Evolutionary conservation across 306 rosid genomes (phyloP).

Genomic region (Ziziphus jujuba): DNA sequence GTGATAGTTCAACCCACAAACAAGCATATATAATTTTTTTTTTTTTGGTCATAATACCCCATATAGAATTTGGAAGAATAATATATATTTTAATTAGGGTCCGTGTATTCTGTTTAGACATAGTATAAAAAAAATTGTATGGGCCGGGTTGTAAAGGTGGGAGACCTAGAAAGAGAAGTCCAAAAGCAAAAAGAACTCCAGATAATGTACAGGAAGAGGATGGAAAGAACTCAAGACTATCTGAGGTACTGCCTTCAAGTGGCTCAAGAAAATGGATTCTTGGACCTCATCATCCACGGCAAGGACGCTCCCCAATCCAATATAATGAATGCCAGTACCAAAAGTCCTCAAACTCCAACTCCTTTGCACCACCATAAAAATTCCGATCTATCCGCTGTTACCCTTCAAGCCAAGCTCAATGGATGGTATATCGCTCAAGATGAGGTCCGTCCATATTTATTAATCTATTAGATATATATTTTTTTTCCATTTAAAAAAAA

Average conservation of each 20-base stretch:
- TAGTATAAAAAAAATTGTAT: not conserved
- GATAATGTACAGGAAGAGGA: slow-evolving; percentile 31
- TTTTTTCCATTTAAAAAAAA: no score
- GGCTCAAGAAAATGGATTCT: slow-evolving; percentile 76
- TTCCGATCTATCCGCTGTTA: slow-evolving; percentile 41
- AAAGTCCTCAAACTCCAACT: slow-evolving; percentile 28
- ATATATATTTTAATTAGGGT: no score
- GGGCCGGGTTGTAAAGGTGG: slow-evolving; percentile 39
- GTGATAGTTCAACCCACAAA: no score
- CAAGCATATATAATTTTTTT: no score
- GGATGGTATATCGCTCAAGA: slow-evolving; percentile 71
- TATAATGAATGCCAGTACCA: slow-evolving; percentile 1
- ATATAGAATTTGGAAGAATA: no score
- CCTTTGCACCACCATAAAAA: slow-evolving; percentile 14
- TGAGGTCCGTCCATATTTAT: slow-evolving; percentile 38
- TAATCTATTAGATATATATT: not conserved
- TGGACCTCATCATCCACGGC: slow-evolving; percentile 39
- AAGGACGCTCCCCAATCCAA: slow-evolving; percentile 9
- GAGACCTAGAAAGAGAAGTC: slow-evolving; percentile 56
- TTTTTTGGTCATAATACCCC: no score
- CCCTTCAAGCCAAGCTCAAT: slow-evolving; percentile 50
- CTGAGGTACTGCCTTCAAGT: slow-evolving; percentile 63
- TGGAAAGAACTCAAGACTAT: slow-evolving; percentile 61
- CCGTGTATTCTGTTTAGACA: no score
- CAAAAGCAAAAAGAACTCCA: slow-evolving; percentile 49